Evolutionary conservation across 441 rosid genomes (phyloP), one percentile per base, ranked within the genome.

Genomic region (Omphalea diandra): DNA sequence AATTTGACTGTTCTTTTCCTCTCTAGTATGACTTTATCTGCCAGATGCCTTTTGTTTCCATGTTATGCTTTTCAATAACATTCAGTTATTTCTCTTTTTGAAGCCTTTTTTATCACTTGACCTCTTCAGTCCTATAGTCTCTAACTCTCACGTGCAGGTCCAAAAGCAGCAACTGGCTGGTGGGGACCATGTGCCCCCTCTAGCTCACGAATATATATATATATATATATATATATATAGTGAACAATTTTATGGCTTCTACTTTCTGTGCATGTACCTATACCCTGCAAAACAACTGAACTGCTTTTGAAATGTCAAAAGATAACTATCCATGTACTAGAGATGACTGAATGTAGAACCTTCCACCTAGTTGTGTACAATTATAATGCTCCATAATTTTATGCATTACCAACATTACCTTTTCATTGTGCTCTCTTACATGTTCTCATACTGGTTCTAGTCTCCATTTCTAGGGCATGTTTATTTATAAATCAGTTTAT

Each of bases 341-440:
- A 63, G 14, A 14, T 1, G 0, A 43, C 22, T 44, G 55, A 44
- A 18, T 31, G n/a, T 46, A 58, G 27, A 58, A 35, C 26, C 14
- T 35, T 35, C 10, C 38, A 22, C 18, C 4, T 58, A 4, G 8
- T 58, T 15, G n/a, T 58, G 12, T 32, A 58, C n/a, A 33, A 35
- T 15, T 32, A n/a, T 26, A 58, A 41, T 35, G 12, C 40, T 56
- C 33, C 61, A 32, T 6, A 58, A 58, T 3, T 17, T 35, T 35
- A 33, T 36, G 14, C 41, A 2, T 5, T 35, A 20, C 44, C 12
- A 11, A 26, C n/a, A n/a, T n/a, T n/a, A n/a, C 44, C 27, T 35
- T 58, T 58, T 35, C 38, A 58, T 15, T 40, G 63, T 58, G 41
- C 26, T 58, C 17, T 35, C 17, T 58, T 58, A 26, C 22, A 58